Base-by-base conservation (phyloP, 345 rosid species). In the Cardamine resedifolia region DNA sequence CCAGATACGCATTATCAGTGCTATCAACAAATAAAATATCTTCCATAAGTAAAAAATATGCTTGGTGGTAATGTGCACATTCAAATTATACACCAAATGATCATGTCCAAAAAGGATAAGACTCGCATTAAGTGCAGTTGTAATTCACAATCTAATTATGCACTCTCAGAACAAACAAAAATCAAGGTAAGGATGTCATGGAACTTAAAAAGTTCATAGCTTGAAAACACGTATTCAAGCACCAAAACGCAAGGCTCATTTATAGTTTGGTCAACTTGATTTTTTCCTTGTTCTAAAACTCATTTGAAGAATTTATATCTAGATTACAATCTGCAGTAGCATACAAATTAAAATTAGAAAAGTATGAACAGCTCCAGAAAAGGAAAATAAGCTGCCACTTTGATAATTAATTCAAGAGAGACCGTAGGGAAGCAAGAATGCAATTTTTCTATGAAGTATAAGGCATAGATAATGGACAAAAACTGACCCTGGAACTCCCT, bases 401-500 rank as follows among this genome's bases (percentile, higher is more conserved):
- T 30, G 28, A 51, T 33, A 14, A 39, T 12, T 48, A 36, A 27
- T 31, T 3, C 15, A 47, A 30, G n/a, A 21, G 55, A 30, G 23
- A 23, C 10, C 64, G 68, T 49, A 68, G 21, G 19, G 30, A 60
- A 51, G 15, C 23, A 49, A 41, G 43, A 11, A 23, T 24, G 49
- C 43, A 52, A 68, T 16, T 23, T 33, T 30, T 48, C 36, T 28
- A 69, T 12, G n/a, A 63, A 24, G 31, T 18, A 19, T 7, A 60
- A 11, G 33, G 50, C 9, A 50, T 23, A 69, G 64, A 63, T 11
- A 38, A 16, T 63, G 26, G 10, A 70, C 27, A 70, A 47, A 64
- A 48, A 87, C 99, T 64, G 36, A 78, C 81, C 77, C 78, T 64
- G 79, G 76, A 77, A 75, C 73, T 75, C 48, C 88, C 80, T 68